Evolutionary conservation across 1,139 yeast genomes (phyloP), one percentile per base, ranked within the genome.

Genomic region (Lodderomyces orthopsilosis): DNA sequence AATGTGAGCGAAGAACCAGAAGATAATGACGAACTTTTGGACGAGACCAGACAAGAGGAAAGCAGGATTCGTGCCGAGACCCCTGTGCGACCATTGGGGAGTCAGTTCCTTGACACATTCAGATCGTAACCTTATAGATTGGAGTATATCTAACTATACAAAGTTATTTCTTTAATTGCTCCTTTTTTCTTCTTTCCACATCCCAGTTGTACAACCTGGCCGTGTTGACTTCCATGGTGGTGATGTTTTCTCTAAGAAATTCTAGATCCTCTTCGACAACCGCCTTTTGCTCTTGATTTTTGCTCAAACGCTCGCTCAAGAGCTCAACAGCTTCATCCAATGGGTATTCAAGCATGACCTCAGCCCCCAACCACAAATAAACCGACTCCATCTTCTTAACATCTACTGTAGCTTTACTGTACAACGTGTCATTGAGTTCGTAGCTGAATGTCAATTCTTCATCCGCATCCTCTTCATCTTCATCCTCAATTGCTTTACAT

Each of bases 151-250:
- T 28, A 6, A 4, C 6, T 37, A 19, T 19, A 23, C 27, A 9
- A 24, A 23, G 15, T 28, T 33, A 15, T 24, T 36, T 38, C 27
- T 30, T 30, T 30, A 19, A 19, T 15, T 30, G 35, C 41, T 62
- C 46, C 48, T 68, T 72, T 56, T 77, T 80, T 59, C 96, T 79
- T 66, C 89, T 77, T 57, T 87, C 93, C 8, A 93, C 96, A 59
- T 90, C 96, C 96, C 96, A 91, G 60, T 93, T 93, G 62, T 91
- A 91, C 44, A 90, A 81, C 52, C 98, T 77, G 1, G 98, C 98
- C 14, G 96, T 89, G 59, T 93, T 93, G 42, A 93, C 99, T 63
- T 93, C 98, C 93, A 93, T 88, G 3, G 98, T 91, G 18, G 99
- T 93, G 51, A 93, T 91, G 58, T 91, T 90, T 53, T 91, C 95